These are phyloP conservation scores for Podaxis sp. DNA, from an alignment of 768 basidiomycete genomes.

Conservation along the genomic window DNA sequence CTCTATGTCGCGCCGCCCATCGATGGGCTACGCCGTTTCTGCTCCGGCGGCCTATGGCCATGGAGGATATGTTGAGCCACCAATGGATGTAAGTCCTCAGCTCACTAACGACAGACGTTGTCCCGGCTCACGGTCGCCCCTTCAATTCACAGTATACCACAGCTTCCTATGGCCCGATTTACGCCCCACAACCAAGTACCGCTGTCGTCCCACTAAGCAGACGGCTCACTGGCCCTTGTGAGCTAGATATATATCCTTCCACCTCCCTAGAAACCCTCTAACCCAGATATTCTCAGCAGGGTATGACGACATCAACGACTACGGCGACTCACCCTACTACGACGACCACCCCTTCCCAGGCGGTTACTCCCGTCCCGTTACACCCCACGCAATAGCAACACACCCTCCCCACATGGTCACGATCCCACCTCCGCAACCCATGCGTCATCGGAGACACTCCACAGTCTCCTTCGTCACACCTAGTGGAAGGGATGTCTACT, in stretches of 20 bases:
- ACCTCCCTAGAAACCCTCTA: slow-evolving; percentile 1
- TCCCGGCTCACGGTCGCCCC: slow-evolving; percentile 14
- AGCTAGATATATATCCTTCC: slow-evolving; percentile 13
- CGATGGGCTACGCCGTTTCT: slow-evolving; percentile 32
- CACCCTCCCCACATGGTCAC: slow-evolving; percentile 31
- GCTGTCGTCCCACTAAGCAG: slow-evolving; percentile 38
- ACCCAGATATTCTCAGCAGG: slow-evolving; percentile 31
- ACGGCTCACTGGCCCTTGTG: slow-evolving; percentile 43
- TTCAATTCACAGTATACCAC: slow-evolving; percentile 39
- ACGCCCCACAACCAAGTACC: slow-evolving; percentile 36
- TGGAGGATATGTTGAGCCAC: slow-evolving; percentile 42
- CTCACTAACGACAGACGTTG: no score
- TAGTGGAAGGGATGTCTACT: slow-evolving; percentile 6
- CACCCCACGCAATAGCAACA: slow-evolving; percentile 1
- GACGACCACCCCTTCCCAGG: slow-evolving; percentile 43
- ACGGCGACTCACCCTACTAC: slow-evolving; percentile 52
- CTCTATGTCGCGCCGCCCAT: slow-evolving; percentile 39
- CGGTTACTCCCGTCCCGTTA: slow-evolving; percentile 22
- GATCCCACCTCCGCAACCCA: slow-evolving; percentile 24
- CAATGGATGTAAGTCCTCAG: slow-evolving; percentile 37
- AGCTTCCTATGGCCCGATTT: slow-evolving; percentile 43
- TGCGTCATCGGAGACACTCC: slow-evolving; percentile 47
- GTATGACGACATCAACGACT: slow-evolving; percentile 53
- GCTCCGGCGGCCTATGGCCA: slow-evolving; percentile 30
- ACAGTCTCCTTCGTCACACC: slow-evolving; percentile 44